These are phyloP conservation scores for Fomitopsis serialis DNA, from an alignment of 768 basidiomycete species.

Conservation along the genomic window DNA sequence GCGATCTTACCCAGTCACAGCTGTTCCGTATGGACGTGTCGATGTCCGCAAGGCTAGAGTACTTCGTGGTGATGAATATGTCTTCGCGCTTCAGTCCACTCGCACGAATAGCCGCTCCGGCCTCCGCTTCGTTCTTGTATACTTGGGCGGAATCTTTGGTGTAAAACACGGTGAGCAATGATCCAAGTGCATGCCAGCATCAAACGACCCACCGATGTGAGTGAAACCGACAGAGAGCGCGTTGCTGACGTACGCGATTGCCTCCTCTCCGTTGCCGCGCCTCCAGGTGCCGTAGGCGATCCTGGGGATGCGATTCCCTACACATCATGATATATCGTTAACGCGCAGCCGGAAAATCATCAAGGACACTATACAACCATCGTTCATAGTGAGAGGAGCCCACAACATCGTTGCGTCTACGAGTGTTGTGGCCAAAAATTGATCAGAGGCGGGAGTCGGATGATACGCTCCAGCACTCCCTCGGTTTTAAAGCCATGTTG, in stretches of 20 bases:
- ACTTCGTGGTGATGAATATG: slow-evolving; percentile 65
- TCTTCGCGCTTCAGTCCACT: slow-evolving; percentile 47
- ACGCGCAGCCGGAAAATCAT: too few relatives aligned
- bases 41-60: slow-evolving; percentile 36
- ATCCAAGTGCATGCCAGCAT: slow-evolving; percentile 35
- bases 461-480: too few relatives aligned
- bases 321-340: too few relatives aligned
- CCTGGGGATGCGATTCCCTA: slow-evolving; percentile 40
- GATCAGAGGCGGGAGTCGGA: too few relatives aligned
- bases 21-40: slow-evolving; percentile 48
- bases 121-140: slow-evolving; percentile 52
- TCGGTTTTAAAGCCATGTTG: too few relatives aligned
- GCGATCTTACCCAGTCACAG: slow-evolving; percentile 44
- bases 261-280: slow-evolving; percentile 45
- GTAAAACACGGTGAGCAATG: too few relatives aligned
- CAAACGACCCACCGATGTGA: slow-evolving; percentile 21
- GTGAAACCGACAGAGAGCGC: slow-evolving; percentile 34
- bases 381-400: too few relatives aligned
- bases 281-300: slow-evolving; percentile 62
- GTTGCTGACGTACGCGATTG: slow-evolving; percentile 49
- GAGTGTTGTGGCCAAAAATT: too few relatives aligned
- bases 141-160: slow-evolving; percentile 57
- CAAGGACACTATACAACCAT: too few relatives aligned
- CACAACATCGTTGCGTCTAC: too few relatives aligned
- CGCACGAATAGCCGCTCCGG: slow-evolving; percentile 39